Evolutionary conservation across 768 basidiomycete genomes (phyloP), one percentile per base, ranked within the genome.

Genomic region (Mycena vitilis): DNA sequence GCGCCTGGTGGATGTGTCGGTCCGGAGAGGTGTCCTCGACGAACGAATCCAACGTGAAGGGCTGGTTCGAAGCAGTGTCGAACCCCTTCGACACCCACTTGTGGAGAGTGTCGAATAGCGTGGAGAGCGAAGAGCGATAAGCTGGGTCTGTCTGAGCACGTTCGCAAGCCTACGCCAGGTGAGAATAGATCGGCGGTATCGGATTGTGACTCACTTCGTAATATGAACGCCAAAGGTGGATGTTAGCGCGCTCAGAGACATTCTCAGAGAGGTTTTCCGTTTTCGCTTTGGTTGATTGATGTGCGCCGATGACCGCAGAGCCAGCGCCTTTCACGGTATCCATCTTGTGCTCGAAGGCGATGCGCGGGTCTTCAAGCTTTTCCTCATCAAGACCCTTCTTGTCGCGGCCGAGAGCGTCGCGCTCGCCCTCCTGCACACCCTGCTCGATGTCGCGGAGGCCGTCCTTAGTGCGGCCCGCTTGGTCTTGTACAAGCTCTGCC

Each of bases 311-410:
- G 6, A 82, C 85, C 36, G 78, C 80, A 0, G 84, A 85, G 16
- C 92, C 92, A 0, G 79, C 82, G 8, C 78, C 82, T 76, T 90
- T 92, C 13, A 86, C 80, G 0, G 83, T 84, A 25, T 91, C 92
- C 87, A 93, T 89, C 0, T 87, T 82, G 67, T 86, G 85, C 76
- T 91, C 88, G 75, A 90, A 93, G 34, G 83, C 80, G 12, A 81
- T 82, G 73, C 85, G 86, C 2, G 79, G 67, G 40, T 91, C 74
- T 30, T 30, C 30, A 30, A 30, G 30, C 56, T 76, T 75, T 64
- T 85, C 81, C 59, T 84, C 81, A 63, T 89, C 84, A 1, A 85
- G 73, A 0, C 84, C 78, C 69, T 83, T 75, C 75, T 82, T 83
- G 70, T 84, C 85, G 42, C 89, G 77, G 0, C 91, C 91, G 0